Evolutionary conservation across 164 flowering plant genomes (phyloP), one percentile per base, ranked within the genome.

Genomic region (Macadamia tetraphylla): DNA sequence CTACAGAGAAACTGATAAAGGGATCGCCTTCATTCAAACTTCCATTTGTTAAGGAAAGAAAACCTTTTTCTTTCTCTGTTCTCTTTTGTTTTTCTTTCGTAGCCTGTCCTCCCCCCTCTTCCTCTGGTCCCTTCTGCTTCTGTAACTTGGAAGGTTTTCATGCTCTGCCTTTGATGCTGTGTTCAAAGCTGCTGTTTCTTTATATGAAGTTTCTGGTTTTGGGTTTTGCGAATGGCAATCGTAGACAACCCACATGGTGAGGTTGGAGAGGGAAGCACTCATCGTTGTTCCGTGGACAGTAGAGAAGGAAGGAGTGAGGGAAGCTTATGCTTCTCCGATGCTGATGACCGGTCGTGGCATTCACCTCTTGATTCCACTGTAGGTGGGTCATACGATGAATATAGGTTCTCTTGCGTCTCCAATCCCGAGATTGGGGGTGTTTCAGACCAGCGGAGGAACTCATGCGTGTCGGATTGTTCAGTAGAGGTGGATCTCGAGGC

Each of bases 321-420:
- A 0, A 77, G 77, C 62, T 48, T 56, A 29, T 58, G 76, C 31
- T 77, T 68, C 55, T 77, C 83, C 29, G 79, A 77, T 55, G 71
- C 75, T 3, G 83, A 75, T n/a, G 83, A 77, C 9, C 56, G 70
- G 49, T 77, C 83, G 0, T 77, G 83, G 83, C 83, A 75, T 60
- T 77, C 82, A 3, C 74, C 76, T 6, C 67, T 53, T 53, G 67
- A 60, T 48, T 76, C 76, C 32, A 64, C 70, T 3, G 78, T 81
- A 17, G 88, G 86, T 44, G 87, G 86, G 29, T 86, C 88, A 7
- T 75, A 78, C 67, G 90, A 83, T 14, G 94, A 86, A 64, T 74
- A 74, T 73, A 74, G 81, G 35, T 76, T 78, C 51, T 82, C 82
- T 10, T 76, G 78, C 65, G 91, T 70, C 9, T 74, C 80, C 31